Percentiles rank a stretch among this genome's conserved stretches.
Conservation (phyloP, 2,329 filamentous ascomycete genomes). For the Colletotrichum cereale region DNA sequence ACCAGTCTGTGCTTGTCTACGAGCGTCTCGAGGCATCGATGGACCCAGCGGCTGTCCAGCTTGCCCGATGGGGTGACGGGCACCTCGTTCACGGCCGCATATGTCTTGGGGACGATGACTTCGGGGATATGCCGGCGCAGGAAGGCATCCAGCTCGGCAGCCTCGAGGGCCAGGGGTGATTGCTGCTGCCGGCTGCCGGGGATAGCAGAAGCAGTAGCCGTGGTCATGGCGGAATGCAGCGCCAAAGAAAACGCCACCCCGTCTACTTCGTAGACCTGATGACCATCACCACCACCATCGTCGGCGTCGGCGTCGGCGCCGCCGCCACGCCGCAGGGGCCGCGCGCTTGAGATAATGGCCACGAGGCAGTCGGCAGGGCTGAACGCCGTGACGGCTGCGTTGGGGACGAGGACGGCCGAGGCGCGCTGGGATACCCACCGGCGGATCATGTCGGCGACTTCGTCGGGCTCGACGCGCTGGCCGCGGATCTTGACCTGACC, state of each 20-base stretch:
- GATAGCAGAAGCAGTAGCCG: not conserved
- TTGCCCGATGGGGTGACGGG: not conserved
- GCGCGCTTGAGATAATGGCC: not conserved
- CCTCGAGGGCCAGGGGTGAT: not conserved
- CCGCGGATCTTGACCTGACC: slow-evolving; percentile 5
- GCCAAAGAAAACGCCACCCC: not conserved
- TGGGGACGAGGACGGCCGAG: not conserved
- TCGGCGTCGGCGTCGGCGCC: too few relatives aligned
- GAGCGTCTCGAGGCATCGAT: not conserved
- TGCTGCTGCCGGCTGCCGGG: not conserved
- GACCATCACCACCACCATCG: not conserved
- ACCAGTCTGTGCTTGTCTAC: not conserved
- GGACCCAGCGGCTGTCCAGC: not conserved
- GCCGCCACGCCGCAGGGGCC: not conserved
- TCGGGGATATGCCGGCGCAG: not conserved
- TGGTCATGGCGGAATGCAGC: not conserved
- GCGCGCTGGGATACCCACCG: not conserved
- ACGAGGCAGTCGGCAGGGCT: not conserved
- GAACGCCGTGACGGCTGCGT: not conserved
- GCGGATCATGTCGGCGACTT: not conserved
- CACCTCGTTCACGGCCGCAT: not conserved
- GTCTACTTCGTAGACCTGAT: not conserved
- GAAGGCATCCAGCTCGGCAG: not conserved
- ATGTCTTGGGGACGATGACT: not conserved
- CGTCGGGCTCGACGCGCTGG: slow-evolving; percentile 4